These are phyloP conservation scores for Nannochloris sp. DNA, from an alignment of 139 green algal species.

Conservation along the genomic window DNA sequence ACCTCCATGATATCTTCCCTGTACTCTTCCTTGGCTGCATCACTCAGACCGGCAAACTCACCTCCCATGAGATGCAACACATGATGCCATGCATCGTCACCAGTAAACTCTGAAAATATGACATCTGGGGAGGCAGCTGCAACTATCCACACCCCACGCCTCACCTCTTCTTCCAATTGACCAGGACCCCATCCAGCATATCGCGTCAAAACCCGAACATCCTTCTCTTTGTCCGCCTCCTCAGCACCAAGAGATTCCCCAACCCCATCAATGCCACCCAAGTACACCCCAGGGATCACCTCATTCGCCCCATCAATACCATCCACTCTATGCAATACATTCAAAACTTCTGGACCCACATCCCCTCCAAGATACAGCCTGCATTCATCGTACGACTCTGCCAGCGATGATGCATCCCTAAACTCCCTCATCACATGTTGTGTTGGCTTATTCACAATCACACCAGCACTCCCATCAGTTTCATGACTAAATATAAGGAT, in stretches of 20 bases:
- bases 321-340: constrained; percentile 50
- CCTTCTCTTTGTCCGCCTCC: constrained; percentile 1
- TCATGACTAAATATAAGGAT: constrained; percentile 68
- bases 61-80: constrained; percentile 25
- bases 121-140: constrained; percentile 44
- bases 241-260: constrained; percentile 15
- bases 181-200: constrained; percentile 66
- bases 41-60: constrained; percentile 19
- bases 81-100: constrained; percentile 8
- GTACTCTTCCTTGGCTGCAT: constrained; percentile 10
- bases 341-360: constrained; percentile 50
- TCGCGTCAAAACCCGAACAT: constrained; percentile 53
- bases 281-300: constrained; percentile 8
- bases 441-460: constrained; percentile 79
- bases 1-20: constrained; percentile 14
- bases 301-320: constrained; percentile 36
- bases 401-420: constrained; percentile 18
- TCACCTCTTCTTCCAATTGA: constrained; percentile 66
- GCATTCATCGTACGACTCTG: constrained; percentile 41
- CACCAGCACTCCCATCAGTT: constrained; percentile 40
- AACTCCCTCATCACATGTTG: constrained; percentile 40
- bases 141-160: constrained; percentile 64
- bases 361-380: constrained; percentile 70
- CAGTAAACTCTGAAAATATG: constrained; percentile 13
- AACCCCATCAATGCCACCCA: constrained; percentile 23